phyloP scores from a whole-genome alignment of 2,329 filamentous ascomycete species.

The Trichoderma arundinaceum region DNA sequence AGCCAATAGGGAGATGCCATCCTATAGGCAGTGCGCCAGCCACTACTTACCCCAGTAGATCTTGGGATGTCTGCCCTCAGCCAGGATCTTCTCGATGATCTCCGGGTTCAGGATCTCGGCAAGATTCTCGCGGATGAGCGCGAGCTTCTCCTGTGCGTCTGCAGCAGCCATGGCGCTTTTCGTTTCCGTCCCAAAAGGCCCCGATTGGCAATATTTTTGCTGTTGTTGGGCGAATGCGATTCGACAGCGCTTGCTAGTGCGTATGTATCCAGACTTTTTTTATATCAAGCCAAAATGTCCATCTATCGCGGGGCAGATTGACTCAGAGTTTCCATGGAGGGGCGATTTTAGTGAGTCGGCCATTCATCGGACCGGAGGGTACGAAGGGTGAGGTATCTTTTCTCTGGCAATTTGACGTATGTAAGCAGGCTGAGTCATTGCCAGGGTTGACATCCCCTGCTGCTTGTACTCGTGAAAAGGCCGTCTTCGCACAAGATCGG shows the following conservation, averaged over 20 bases:
- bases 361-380: constrained; percentile 24
- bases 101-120: constrained; percentile 84
- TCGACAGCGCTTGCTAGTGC: not conserved
- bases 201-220: not conserved
- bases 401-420: not conserved
- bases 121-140: constrained; percentile 79
- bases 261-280: not conserved
- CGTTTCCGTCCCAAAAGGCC: not conserved
- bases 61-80: constrained; percentile 72
- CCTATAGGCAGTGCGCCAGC: not conserved
- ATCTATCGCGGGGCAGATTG: constrained; percentile 25
- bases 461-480: too few relatives aligned
- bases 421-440: constrained; percentile 3
- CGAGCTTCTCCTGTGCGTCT: constrained; percentile 65
- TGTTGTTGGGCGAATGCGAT: not conserved
- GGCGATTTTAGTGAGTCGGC: constrained; percentile 21
- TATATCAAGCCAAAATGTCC: constrained; percentile 10
- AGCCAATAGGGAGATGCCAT: not conserved
- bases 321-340: constrained; percentile 19
- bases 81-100: constrained; percentile 76
- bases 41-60: constrained; percentile 77
- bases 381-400: not conserved
- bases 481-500: too few relatives aligned
- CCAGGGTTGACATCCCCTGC: too few relatives aligned
- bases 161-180: constrained; percentile 22